Evolutionary conservation across 2,329 filamentous ascomycete genomes (phyloP), one percentile per base, ranked within the genome.

Genomic region (Pestalotiopsis sp.): DNA sequence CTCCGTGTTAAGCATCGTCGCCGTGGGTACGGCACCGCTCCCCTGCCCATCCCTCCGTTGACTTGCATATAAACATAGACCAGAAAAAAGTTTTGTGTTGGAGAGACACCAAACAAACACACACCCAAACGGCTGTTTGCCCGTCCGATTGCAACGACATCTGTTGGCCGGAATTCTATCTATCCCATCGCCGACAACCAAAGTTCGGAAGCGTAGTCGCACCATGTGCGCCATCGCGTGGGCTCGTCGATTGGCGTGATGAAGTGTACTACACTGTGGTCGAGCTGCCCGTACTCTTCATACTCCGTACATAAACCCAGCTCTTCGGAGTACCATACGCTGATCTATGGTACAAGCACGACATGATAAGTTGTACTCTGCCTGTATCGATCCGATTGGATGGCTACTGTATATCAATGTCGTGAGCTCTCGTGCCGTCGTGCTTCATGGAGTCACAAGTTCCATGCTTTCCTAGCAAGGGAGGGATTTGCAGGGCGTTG

Each of bases 1-100:
- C 65, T 4, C 27, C 56, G 6, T 67, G 27, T 68, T 65, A 65
- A 68, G 67, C 67, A 68, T 68, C 41, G 52, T 65, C 67, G 36
- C 67, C 52, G 25, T 65, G 59, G 67, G 49, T 58, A 68, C 67
- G 39, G 61, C 36, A 41, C 23, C 25, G 13, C 41, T 27, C 25
- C 45, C 63, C 63, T 66, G 49, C 36, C 27, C 59, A 36, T 62
- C 27, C 59, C 13, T 20, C 31, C 36, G n/a, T 52, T 20, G 45
- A 52, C 45, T 52, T 52, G 31, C 31, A 36, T 36, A 52, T 52
- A 52, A 52, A 52, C 45, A 52, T 52, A 5, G 45, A 52, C 45
- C 9, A 9, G 17, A 20, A 23, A 49, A 52, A 20, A 9, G 9
- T 52, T 52, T 52, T 52, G 45, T 20, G 17, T 52, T 52, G 17